phyloP scores from a whole-genome alignment of 768 basidiomycete genomes.

The Coprinopsis sp. region DNA sequence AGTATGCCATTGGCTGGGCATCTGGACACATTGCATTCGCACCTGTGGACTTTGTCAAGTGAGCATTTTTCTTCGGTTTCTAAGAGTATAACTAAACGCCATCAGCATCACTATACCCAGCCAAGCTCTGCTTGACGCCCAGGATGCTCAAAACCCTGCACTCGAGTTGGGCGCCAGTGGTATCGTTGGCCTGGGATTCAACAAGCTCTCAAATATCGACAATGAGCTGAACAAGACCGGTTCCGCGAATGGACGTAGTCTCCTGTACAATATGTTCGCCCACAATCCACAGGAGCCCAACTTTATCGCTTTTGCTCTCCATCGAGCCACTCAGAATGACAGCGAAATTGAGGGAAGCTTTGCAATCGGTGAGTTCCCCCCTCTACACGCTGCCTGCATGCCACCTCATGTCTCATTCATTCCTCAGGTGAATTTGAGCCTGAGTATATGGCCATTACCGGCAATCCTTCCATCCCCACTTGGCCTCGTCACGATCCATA shows the following conservation, averaged over 20 bases:
- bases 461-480: constrained; percentile 59
- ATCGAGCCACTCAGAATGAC: constrained; percentile 48
- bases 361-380: constrained; percentile 51
- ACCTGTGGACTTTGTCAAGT: constrained; percentile 68
- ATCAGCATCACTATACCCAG: constrained; percentile 55
- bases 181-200: constrained; percentile 75
- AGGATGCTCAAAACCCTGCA: constrained; percentile 64
- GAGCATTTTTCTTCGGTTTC: constrained; percentile 13
- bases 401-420: constrained; percentile 1
- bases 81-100: background rate
- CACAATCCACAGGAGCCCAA: constrained; percentile 69
- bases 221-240: constrained; percentile 51
- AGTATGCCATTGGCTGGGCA: constrained; percentile 86
- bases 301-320: constrained; percentile 73
- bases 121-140: constrained; percentile 70
- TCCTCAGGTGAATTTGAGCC: constrained; percentile 62
- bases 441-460: constrained; percentile 54
- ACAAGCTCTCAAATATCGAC: constrained; percentile 71
- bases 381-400: background rate
- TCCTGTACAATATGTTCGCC: constrained; percentile 74
- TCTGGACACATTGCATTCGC: constrained; percentile 60
- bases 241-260: constrained; percentile 55
- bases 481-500: constrained; percentile 62
- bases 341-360: constrained; percentile 64
- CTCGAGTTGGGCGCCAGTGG: constrained; percentile 67